These are phyloP conservation scores for Meyerozyma elateridarum DNA, from an alignment of 1,139 yeast genomes.

Conservation along the genomic window DNA sequence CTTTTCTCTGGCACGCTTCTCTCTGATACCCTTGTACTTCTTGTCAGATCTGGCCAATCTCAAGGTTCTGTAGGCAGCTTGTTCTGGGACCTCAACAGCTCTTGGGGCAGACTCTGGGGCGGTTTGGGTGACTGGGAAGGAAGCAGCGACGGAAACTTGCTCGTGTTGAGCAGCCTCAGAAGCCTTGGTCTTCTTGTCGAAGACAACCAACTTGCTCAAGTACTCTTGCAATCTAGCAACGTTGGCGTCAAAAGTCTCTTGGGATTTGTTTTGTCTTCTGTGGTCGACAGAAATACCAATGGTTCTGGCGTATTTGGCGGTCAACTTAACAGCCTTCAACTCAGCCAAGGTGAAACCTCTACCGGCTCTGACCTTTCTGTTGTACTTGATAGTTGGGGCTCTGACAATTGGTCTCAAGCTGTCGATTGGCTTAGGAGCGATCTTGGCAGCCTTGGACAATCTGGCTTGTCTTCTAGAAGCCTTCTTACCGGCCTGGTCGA, in stretches of 20 bases:
- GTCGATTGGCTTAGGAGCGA: slow-evolving; percentile 98
- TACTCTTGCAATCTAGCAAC: slow-evolving; percentile 96
- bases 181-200: slow-evolving; percentile 82
- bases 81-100: slow-evolving; percentile 82
- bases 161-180: slow-evolving; percentile 66
- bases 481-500: slow-evolving; percentile 99
- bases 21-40: slow-evolving; percentile 93
- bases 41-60: slow-evolving; percentile 93
- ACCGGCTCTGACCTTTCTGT: slow-evolving; percentile 99
- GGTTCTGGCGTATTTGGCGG: slow-evolving; percentile 96
- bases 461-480: slow-evolving; percentile 94
- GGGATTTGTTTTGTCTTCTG: slow-evolving; percentile 99
- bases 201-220: slow-evolving; percentile 91
- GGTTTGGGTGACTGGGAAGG: slow-evolving; percentile 90
- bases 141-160: slow-evolving; percentile 74
- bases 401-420: slow-evolving; percentile 95
- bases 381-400: slow-evolving; percentile 97
- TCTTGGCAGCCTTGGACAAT: slow-evolving; percentile 88
- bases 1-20: slow-evolving; percentile 92
- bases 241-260: slow-evolving; percentile 91
- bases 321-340: slow-evolving; percentile 95
- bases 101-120: slow-evolving; percentile 73
- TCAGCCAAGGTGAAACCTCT: slow-evolving; percentile 99
- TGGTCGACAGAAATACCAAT: slow-evolving; percentile 98
- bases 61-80: slow-evolving; percentile 92